Base-by-base conservation (phyloP, 2,329 filamentous ascomycete genomes). In the Xylaria hypoxylon region DNA sequence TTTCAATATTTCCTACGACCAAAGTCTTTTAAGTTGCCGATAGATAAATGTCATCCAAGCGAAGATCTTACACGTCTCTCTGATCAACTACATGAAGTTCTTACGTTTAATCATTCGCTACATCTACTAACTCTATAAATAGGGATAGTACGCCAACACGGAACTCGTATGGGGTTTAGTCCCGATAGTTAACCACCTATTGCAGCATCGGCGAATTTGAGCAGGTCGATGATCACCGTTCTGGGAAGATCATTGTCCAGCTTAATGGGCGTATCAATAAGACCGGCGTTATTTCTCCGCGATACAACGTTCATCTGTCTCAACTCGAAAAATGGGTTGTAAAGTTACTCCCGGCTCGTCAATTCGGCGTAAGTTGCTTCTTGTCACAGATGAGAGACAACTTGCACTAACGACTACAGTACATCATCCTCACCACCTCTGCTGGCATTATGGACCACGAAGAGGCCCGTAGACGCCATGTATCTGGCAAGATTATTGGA, bases 11-110 rank as follows among this genome's bases (percentile, higher is more conserved):
- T 74, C 86, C 83, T 62, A 97, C 94, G 92, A 91, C 90, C 87
- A 91, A 90, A 93, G 95, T 93, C 94, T 93, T 99, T 98, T 99
- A 98, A 98, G 90, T 96, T 90, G 89, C 93, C 95, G 96, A 96
- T 92, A 99, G 84, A 99, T 96, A 82, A 85, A 92, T 80, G 76
- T 77, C 73, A 47, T 74, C 77, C 82, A 82, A 82, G 89, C 90
- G 90, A 90, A 89, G 91, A 91, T 95, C 94, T 97, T 97, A 97
- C 94, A 97, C 92, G 91, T 96, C 93, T 89, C 90, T 91, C 86
- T 89, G 92, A 85, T 85, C 82, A 84, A 82, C 67, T 74, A 81
- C 82, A 85, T 96, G 92, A 94, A 85, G 90, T 92, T 92, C 85
- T 74, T 88, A 92, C 91, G 90, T 97, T 97, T 97, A 96, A 90